Evolutionary conservation across 2,329 filamentous ascomycete genomes (phyloP).

Genomic region (Hymenoscyphus albidus): DNA sequence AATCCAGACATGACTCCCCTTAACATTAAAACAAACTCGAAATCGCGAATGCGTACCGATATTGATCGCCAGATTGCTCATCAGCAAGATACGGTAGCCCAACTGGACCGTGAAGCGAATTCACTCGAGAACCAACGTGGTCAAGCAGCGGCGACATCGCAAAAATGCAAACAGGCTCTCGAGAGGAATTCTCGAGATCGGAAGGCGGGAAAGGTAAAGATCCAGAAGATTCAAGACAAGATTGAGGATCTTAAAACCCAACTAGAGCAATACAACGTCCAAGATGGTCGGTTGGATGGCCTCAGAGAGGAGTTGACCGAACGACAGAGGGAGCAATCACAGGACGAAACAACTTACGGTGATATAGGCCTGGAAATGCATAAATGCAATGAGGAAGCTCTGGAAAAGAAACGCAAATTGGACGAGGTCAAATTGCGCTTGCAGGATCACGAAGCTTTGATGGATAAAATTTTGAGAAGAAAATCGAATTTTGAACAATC

Average conservation of each 20-base stretch:
- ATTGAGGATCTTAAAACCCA: constrained; percentile 52
- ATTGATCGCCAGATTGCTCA: constrained; percentile 60
- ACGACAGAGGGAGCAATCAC: constrained; percentile 41
- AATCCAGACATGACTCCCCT: constrained; percentile 50
- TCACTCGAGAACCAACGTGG: constrained; percentile 39
- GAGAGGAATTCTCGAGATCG: constrained; percentile 45
- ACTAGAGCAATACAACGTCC: constrained; percentile 63
- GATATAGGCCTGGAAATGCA: constrained; percentile 47
- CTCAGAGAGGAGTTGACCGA: constrained; percentile 57
- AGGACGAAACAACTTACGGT: constrained; percentile 54
- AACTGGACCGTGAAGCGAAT: constrained; percentile 52
- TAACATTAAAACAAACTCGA: constrained; percentile 21
- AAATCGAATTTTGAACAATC: constrained; percentile 45
- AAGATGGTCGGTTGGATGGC: constrained; percentile 61
- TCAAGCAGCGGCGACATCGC: constrained; percentile 43
- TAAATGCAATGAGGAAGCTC: constrained; percentile 42
- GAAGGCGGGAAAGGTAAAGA: constrained; percentile 48
- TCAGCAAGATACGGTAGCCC: constrained; percentile 47
- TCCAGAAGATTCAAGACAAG: constrained; percentile 58
- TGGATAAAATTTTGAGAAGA: constrained; percentile 56
- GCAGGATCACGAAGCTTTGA: constrained; percentile 37
- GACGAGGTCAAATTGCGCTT: constrained; percentile 40
- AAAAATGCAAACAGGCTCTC: constrained; percentile 47
- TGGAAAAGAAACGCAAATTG: constrained; percentile 35
- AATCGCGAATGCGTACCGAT: constrained; percentile 77